Evolutionary conservation across 176 grass and related monocot species (phyloP).

Genomic region (Triticum monococcum): DNA sequence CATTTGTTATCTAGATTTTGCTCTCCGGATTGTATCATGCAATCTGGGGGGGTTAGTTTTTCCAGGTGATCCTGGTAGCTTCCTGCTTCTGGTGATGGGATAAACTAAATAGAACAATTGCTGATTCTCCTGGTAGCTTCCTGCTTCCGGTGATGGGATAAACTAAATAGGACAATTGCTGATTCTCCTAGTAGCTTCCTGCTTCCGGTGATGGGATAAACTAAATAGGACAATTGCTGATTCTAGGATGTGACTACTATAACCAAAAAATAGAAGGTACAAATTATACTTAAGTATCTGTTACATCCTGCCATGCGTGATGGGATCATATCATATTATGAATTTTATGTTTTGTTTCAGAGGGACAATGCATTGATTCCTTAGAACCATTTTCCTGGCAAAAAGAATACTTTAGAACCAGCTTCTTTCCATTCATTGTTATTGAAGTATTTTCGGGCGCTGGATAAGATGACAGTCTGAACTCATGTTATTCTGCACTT

Average conservation of each 20-base stretch:
- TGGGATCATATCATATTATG: neutral
- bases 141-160: no score
- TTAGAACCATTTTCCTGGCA: neutral
- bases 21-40: neutral
- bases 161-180: no score
- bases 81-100: no score
- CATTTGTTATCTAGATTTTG: neutral
- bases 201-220: neutral
- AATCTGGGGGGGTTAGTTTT: no score
- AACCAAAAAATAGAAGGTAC: neutral
- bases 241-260: conserved; percentile 6
- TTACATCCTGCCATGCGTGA: neutral
- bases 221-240: neutral
- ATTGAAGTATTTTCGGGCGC: neutral
- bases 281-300: neutral
- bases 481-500: conserved; percentile 10
- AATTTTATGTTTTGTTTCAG: neutral
- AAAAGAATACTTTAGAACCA: neutral
- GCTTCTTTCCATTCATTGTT: neutral
- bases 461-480: neutral
- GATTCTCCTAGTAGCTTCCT: neutral
- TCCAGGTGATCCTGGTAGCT: no score
- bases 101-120: no score
- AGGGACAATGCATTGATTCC: neutral
- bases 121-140: no score